A percentile compares a stretch with the other conserved stretches of the same genome.
phyloP scores from a whole-genome alignment of 176 grass and related monocot species.

The Alopecurus myosuroides region DNA sequence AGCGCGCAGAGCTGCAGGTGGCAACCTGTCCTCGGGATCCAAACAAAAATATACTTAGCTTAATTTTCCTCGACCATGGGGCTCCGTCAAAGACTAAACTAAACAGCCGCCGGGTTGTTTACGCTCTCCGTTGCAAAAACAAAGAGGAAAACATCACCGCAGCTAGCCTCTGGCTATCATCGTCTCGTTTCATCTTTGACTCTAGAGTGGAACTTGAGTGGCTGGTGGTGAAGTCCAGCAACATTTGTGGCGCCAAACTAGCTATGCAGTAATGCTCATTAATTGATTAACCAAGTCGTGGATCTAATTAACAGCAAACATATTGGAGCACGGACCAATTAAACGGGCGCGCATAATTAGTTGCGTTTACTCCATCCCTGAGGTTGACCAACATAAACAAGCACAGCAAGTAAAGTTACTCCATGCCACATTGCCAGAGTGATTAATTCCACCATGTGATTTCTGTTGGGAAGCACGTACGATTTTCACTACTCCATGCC shows the following conservation, averaged over 20 bases:
- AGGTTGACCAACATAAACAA: background rate
- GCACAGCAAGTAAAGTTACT: background rate
- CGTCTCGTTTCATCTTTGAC: background rate
- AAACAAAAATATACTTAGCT: background rate
- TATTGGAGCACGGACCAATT: background rate
- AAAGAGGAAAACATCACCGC: background rate
- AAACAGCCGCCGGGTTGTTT: background rate
- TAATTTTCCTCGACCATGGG: background rate
- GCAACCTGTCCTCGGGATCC: background rate
- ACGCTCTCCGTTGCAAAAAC: background rate
- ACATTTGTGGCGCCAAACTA: background rate
- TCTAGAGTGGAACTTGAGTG: background rate
- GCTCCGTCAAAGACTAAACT: background rate
- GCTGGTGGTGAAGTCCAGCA: background rate
- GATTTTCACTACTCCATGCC: background rate
- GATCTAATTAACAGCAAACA: background rate
- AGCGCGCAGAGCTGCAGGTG: background rate
- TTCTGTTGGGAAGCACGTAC: background rate
- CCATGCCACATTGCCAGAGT: background rate
- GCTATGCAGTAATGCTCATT: background rate
- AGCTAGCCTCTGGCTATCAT: background rate
- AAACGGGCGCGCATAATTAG: background rate
- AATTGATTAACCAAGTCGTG: background rate
- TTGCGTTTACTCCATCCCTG: background rate
- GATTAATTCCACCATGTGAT: background rate